Percentiles rank a stretch among this genome's conserved stretches.
These are phyloP conservation scores for Aspergillus cristatus DNA, from an alignment of 495 filamentous ascomycete genomes.

Conservation along the genomic window DNA sequence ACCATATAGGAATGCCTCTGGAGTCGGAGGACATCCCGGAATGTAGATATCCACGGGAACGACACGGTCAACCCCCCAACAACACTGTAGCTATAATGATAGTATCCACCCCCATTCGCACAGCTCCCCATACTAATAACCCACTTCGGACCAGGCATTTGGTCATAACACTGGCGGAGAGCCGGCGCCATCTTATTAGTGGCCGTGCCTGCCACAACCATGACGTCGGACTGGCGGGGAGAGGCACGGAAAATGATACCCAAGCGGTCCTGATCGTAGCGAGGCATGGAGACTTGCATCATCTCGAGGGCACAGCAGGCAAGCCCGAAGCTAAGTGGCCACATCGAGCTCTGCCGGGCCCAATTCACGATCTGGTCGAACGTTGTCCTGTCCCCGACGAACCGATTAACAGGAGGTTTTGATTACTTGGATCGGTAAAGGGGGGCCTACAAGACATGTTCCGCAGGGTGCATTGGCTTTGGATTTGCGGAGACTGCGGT, in stretches of 20 bases:
- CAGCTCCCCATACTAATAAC: slow-evolving; percentile 92
- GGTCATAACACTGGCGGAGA: slow-evolving; percentile 90
- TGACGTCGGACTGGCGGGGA: slow-evolving; percentile 90
- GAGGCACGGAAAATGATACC: slow-evolving; percentile 97
- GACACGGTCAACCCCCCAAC: slow-evolving; percentile 84
- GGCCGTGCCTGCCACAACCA: slow-evolving; percentile 93
- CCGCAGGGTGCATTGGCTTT: no score
- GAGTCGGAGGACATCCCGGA: slow-evolving; percentile 86
- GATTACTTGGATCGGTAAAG: no score
- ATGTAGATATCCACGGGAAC: slow-evolving; percentile 96
- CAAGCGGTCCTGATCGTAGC: slow-evolving; percentile 91
- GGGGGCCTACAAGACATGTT: no score
- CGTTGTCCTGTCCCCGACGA: no score
- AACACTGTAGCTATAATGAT: slow-evolving; percentile 93
- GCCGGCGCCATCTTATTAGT: slow-evolving; percentile 99
- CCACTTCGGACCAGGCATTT: slow-evolving; percentile 96
- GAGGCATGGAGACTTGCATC: slow-evolving; percentile 95
- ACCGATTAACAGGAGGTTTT: no score
- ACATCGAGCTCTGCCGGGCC: slow-evolving; percentile 86
- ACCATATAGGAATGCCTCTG: slow-evolving; percentile 89
- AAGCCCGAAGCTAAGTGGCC: slow-evolving; percentile 97
- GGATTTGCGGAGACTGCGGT: no score
- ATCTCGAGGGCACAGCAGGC: slow-evolving; percentile 96
- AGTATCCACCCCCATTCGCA: slow-evolving; percentile 94
- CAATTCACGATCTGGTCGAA: slow-evolving; percentile 90